Evolutionary conservation across 352 stramenopile genomes (phyloP).

Genomic region (Pythium chondricola): DNA sequence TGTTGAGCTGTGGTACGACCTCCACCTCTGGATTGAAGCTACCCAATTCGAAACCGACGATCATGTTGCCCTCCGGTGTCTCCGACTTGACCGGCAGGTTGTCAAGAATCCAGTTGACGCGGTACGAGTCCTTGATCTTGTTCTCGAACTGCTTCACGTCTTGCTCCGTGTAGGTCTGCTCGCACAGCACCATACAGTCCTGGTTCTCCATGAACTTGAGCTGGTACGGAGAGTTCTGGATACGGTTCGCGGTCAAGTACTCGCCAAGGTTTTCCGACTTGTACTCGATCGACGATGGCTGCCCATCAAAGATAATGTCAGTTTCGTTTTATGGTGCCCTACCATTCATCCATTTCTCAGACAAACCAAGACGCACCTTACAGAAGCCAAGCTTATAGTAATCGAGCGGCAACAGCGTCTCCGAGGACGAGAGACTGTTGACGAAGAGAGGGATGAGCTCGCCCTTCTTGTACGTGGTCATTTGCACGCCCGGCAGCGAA

Average conservation of each 20-base stretch:
- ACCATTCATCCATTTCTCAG: neutral
- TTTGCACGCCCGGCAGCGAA: constrained; percentile 81
- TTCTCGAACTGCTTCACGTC: constrained; percentile 88
- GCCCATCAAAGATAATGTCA: constrained; percentile 2
- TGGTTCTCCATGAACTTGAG: constrained; percentile 87
- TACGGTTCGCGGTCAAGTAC: constrained; percentile 97
- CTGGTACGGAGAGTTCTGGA: constrained; percentile 98
- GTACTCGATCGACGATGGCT: constrained; percentile 90
- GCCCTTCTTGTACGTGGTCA: constrained; percentile 83
- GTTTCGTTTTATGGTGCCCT: neutral
- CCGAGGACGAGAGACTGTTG: constrained; percentile 92
- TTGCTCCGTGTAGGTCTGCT: constrained; percentile 89
- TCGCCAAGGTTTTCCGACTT: constrained; percentile 99
- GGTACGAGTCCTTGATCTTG: constrained; percentile 96
- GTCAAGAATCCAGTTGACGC: constrained; percentile 99
- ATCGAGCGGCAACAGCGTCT: constrained; percentile 95
- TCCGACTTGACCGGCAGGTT: constrained; percentile 92
- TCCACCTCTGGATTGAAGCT: constrained; percentile 89
- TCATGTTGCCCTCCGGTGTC: constrained; percentile 53
- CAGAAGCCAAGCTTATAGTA: constrained; percentile 98
- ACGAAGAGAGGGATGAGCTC: constrained; percentile 89
- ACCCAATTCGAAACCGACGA: constrained; percentile 84
- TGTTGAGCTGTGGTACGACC: constrained; percentile 93
- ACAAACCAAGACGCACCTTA: constrained; percentile 32
- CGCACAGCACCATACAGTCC: constrained; percentile 64